Conservation (phyloP, 129 eudicot genomes). For the Artemisia argyi region DNA sequence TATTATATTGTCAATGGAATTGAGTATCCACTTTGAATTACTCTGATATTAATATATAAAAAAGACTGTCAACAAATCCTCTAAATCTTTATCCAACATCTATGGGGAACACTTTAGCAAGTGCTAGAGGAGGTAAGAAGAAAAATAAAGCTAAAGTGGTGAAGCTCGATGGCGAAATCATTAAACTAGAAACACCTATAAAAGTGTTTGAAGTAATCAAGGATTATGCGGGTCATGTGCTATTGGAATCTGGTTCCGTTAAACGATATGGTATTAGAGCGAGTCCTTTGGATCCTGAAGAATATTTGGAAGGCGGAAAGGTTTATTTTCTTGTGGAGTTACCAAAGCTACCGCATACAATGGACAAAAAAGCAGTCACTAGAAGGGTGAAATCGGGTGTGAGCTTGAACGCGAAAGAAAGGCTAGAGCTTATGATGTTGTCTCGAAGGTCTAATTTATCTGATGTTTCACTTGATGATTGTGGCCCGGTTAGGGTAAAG, state of each 20-base stretch:
- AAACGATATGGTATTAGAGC: conserved; percentile 64
- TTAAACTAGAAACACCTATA: conserved; percentile 54
- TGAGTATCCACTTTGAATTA: conserved; percentile 17
- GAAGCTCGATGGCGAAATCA: conserved; percentile 68
- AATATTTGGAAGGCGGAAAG: conserved; percentile 44
- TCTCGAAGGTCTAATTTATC: conserved; percentile 45
- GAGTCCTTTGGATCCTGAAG: conserved; percentile 40
- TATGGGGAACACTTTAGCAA: conserved; percentile 73
- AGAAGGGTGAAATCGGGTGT: conserved; percentile 44
- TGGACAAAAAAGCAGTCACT: conserved; percentile 28
- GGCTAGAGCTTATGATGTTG: conserved; percentile 49
- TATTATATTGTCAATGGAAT: conserved; percentile 10
- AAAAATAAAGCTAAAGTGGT: conserved; percentile 62
- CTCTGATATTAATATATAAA: conserved; percentile 1
- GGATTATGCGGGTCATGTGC: conserved; percentile 57
- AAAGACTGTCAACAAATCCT: conserved; percentile 21
- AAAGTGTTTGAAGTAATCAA: conserved; percentile 46
- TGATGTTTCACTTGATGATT: conserved; percentile 29
- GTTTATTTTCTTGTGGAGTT: conserved; percentile 67
- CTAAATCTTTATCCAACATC: conserved; percentile 13
- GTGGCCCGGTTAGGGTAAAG: conserved; percentile 55
- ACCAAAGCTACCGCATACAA: conserved; percentile 51
- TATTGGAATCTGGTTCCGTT: conserved; percentile 55
- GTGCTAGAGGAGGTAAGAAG: conserved; percentile 34
- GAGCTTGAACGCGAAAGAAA: conserved; percentile 41